Evolutionary conservation across 257 asterid genomes (phyloP), one percentile per base, ranked within the genome.

Genomic region (Lantana camara): DNA sequence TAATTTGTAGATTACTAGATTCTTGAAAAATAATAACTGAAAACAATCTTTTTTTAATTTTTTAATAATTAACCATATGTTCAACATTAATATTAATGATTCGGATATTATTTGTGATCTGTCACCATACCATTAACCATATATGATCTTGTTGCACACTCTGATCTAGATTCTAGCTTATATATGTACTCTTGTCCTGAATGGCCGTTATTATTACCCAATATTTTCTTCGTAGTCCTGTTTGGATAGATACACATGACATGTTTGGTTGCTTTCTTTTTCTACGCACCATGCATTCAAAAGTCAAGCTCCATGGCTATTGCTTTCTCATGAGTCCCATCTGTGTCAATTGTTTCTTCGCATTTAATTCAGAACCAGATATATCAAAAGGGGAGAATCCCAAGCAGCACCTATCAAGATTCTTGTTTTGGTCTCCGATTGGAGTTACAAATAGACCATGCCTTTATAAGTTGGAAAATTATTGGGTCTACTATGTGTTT

Each of bases 191-290:
- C 46, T 29, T 48, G 56, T 30, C 35, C 57, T 34, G 19, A 56
- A 35, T 44, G 2, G 38, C 9, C 8, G 2, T 3, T 45, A 5
- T 32, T 32, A 16, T 4, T 57, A 42, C 51, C 22, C 72, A 27
- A 29, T 56, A 27, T 27, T 27, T 34, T 52, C 9, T n/a, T n/a
- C n/a, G n/a, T n/a, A 47, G 48, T 51, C 55, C 63, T 44, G 65
- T 23, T n/a, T 2, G 32, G 4, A 22, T 58, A 21, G 42, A 54
- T 37, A 64, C 76, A 69, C 30, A 57, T 35, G 50, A 17, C 80
- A 71, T 77, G 86, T 73, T 76, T 60, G 65, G 85, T 80, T 55
- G 75, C 77, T 80, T 79, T 82, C 93, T 72, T 81, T 87, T 71
- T 4, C 69, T 75, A 34, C 48, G 70, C 73, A 79, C 88, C 96